phyloP scores from a whole-genome alignment of 306 rosid species.

The Dalbergia oliveri region DNA sequence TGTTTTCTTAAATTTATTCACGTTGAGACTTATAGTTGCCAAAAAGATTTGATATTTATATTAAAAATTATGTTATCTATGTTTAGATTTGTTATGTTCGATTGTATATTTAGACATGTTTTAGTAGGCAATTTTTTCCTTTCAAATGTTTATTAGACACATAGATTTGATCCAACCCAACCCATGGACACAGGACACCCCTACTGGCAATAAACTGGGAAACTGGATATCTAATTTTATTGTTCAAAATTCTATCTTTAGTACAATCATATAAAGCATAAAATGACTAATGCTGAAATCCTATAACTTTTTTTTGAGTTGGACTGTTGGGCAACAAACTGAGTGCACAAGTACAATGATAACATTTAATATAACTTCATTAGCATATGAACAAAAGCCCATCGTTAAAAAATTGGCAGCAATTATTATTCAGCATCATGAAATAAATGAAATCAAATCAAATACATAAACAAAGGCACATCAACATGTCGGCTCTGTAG shows the following conservation, averaged over 20 bases:
- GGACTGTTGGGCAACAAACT: not conserved
- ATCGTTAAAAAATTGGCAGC: slow-evolving; percentile 6
- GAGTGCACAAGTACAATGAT: slow-evolving; percentile 17
- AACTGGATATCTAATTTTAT: slow-evolving; percentile 1
- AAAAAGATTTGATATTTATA: too few species aligned
- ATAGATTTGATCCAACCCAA: too few species aligned
- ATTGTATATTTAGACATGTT: too few species aligned
- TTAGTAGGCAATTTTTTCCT: too few species aligned
- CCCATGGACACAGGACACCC: too few species aligned
- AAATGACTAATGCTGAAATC: not conserved
- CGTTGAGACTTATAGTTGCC: too few species aligned
- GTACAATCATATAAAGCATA: slow-evolving; percentile 9
- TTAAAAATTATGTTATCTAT: too few species aligned
- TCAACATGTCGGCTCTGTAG: slow-evolving; percentile 6
- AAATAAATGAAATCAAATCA: not conserved
- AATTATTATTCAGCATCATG: slow-evolving; percentile 30
- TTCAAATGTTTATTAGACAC: too few species aligned
- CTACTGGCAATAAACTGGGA: not conserved
- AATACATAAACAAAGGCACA: not conserved
- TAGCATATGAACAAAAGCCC: not conserved
- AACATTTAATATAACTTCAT: slow-evolving; percentile 1
- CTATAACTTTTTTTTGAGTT: not conserved
- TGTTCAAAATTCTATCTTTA: not conserved
- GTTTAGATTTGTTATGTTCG: too few species aligned
- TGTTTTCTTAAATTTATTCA: too few species aligned